These are phyloP conservation scores for Pichia californica DNA, from an alignment of 805 yeast genomes.

Conservation along the genomic window DNA sequence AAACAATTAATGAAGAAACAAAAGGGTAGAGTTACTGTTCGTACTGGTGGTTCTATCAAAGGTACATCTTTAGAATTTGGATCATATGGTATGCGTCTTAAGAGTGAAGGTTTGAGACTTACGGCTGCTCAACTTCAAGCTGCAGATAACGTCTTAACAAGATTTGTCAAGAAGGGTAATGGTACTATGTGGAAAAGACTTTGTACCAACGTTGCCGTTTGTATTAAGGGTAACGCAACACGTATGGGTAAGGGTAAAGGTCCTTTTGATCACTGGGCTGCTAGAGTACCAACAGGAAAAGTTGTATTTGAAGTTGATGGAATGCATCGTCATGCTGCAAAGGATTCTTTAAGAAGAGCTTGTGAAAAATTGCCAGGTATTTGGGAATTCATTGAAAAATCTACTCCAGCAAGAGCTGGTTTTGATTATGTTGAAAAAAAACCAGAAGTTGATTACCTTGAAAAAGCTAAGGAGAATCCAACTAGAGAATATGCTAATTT, in stretches of 20 bases:
- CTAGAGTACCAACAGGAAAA: slow-evolving; percentile 92
- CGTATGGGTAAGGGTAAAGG: slow-evolving; percentile 99
- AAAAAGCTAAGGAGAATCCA: slow-evolving; percentile 52
- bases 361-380: slow-evolving; percentile 88
- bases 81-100: slow-evolving; percentile 76
- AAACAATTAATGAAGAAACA: slow-evolving; percentile 67
- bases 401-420: slow-evolving; percentile 66
- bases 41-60: slow-evolving; percentile 89
- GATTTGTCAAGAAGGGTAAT: slow-evolving; percentile 72
- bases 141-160: slow-evolving; percentile 80
- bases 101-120: slow-evolving; percentile 80
- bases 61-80: slow-evolving; percentile 84
- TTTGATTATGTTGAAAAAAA: slow-evolving; percentile 44
- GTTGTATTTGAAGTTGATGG: slow-evolving; percentile 74
- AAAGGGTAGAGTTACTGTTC: slow-evolving; percentile 90
- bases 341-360: slow-evolving; percentile 86
- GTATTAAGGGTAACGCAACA: slow-evolving; percentile 95
- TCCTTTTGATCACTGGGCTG: slow-evolving; percentile 95
- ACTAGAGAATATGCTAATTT: slow-evolving; percentile 55
- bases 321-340: slow-evolving; percentile 83
- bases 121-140: slow-evolving; percentile 85
- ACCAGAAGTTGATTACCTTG: slow-evolving; percentile 45
- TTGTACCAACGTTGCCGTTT: slow-evolving; percentile 80
- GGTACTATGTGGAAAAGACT: slow-evolving; percentile 77
- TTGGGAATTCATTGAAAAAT: slow-evolving; percentile 71